phyloP scores from a whole-genome alignment of 176 grass and related monocot species.

The Aegilops longissima region DNA sequence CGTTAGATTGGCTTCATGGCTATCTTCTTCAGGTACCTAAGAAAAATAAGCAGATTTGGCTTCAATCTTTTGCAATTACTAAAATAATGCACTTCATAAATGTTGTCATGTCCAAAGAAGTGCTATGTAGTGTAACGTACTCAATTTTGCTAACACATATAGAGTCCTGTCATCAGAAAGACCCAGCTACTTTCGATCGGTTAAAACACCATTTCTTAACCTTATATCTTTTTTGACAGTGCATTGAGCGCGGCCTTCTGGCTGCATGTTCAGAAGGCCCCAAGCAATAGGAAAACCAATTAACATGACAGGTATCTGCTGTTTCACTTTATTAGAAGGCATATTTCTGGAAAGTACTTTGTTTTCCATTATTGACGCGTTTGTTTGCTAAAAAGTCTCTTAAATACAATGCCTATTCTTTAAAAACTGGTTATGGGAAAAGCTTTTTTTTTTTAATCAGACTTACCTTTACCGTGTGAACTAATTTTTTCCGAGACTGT shows the following conservation, averaged over 20 bases:
- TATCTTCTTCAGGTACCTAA: slow-evolving; percentile 87
- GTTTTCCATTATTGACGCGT: background rate
- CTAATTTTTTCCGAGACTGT: background rate
- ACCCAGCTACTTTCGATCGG: background rate
- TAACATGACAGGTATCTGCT: slow-evolving; percentile 8
- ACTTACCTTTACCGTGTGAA: background rate
- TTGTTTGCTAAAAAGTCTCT: background rate
- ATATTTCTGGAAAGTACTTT: background rate
- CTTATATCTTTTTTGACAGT: slow-evolving; percentile 31
- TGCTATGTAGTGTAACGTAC: background rate
- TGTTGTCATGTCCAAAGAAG: background rate
- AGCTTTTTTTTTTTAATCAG: background rate
- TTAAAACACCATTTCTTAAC: background rate
- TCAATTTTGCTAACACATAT: background rate
- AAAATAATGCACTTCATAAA: background rate
- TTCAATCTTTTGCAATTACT: background rate
- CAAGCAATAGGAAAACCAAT: slow-evolving; percentile 24
- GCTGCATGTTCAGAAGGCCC: slow-evolving; percentile 48
- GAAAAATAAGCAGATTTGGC: slow-evolving; percentile 9
- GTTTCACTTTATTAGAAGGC: background rate
- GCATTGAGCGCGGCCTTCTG: slow-evolving; percentile 63
- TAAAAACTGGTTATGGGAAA: background rate
- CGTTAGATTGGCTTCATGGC: slow-evolving; percentile 82
- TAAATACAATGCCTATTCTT: background rate
- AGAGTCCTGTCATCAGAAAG: background rate